These are phyloP conservation scores for Polymyxa betae DNA, from an alignment of 208 protist genomes.

Conservation along the genomic window DNA sequence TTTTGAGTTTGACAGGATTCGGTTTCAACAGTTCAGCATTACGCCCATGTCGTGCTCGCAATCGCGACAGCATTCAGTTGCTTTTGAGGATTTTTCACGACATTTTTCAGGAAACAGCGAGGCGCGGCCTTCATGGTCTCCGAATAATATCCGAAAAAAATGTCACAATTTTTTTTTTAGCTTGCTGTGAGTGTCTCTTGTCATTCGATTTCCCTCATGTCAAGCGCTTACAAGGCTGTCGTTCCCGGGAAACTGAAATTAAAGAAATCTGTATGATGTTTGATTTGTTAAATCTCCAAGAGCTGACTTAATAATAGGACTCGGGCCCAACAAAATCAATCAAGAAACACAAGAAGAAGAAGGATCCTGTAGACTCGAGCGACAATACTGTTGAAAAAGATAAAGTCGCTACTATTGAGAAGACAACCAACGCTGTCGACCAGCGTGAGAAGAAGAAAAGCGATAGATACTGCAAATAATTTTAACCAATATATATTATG, in stretches of 20 bases:
- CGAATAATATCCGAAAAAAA: no score
- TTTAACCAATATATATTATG: neutral
- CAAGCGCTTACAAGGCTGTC: neutral
- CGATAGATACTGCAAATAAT: neutral
- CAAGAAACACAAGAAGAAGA: neutral
- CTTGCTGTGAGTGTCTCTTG: no score
- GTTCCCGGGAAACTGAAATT: neutral
- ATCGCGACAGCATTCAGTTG: no score
- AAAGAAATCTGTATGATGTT: neutral
- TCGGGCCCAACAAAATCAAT: neutral
- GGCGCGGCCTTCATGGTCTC: no score
- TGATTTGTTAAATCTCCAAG: no score
- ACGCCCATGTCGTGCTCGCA: no score
- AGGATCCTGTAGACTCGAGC: neutral
- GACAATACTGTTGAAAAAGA: neutral
- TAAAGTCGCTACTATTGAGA: neutral
- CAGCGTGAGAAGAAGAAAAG: neutral
- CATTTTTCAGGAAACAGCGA: no score
- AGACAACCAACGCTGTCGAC: neutral
- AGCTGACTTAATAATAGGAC: neutral
- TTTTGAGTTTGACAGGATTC: no score
- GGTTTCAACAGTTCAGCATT: no score
- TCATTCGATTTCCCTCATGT: no score
- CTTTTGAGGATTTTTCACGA: no score
- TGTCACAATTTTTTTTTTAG: no score